Evolutionary conservation across 2,329 filamentous ascomycete genomes (phyloP), one percentile per base, ranked within the genome.

Genomic region (Ophiocordyceps australis): DNA sequence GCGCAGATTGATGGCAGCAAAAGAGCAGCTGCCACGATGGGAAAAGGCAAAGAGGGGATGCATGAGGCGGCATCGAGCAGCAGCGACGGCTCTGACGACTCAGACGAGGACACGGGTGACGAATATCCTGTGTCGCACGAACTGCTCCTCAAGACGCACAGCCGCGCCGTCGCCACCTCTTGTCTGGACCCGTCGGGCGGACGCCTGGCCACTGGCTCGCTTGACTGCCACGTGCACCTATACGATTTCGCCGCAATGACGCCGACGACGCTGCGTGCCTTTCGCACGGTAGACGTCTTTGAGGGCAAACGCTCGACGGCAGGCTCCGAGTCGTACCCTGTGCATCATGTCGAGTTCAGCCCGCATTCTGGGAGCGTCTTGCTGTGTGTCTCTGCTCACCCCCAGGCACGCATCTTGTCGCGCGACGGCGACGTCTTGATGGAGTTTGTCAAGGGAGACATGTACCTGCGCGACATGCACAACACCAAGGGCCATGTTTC

Each of bases 191-290:
- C 80, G 1, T 73, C 83, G 0, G 89, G 89, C 9, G 75, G 74
- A 24, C 70, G 89, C 38, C 58, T 98, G 44, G 72, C 86, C 24
- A 89, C 82, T n/a, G 85, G 79, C 14, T 94, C 85, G 5, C 78
- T 76, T 32, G 89, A 98, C 50, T 91, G 83, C 49, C 80, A 72
- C 2, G 57, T 95, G 40, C 95, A 94, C 45, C 62, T 98, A 12
- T 83, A 94, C 54, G 86, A 98, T 46, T 92, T 98, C 47, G 73
- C 85, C 3, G 80, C 85, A 24, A 91, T 98, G 76, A 94, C 86
- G 1, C 82, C 85, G 2, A 89, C 83, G 5, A 95, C 89, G 0
- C 65, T 98, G 26, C 78, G 86, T 39, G 82, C 89, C 1, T 98
- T 98, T 62, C 83, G 82, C 43, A 85, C 75, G 7, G 63, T 95